Percentiles rank a stretch among this genome's conserved stretches.
Evolutionary conservation across 2,329 filamentous ascomycete genomes (phyloP).

Genomic region (Ophiostoma novo-ulmi): DNA sequence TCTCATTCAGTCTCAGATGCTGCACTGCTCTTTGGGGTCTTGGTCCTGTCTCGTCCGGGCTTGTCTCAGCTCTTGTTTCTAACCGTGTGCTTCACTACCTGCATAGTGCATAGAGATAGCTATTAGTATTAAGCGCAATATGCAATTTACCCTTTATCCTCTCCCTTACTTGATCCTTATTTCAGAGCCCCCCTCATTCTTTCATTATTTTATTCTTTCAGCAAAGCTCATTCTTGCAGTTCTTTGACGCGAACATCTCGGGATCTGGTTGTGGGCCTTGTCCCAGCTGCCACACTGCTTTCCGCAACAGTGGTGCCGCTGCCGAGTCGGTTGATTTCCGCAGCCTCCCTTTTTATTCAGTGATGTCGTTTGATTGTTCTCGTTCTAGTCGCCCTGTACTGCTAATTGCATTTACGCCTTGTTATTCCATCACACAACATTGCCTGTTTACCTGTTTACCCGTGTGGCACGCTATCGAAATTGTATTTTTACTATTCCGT

Average conservation of each 20-base stretch:
- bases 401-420: no score
- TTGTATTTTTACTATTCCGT: not conserved
- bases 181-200: not conserved
- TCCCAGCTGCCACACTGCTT: not conserved
- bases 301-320: not conserved
- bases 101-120: not conserved
- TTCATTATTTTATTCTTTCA: not conserved
- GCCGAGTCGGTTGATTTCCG: not conserved
- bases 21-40: not conserved
- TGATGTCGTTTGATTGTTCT: no score
- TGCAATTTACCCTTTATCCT: not conserved
- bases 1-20: conserved; percentile 12
- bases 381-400: no score
- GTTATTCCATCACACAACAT: no score
- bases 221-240: not conserved
- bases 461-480: not conserved
- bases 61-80: not conserved
- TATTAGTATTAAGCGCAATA: not conserved
- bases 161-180: conserved; percentile 3
- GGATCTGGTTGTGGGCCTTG: not conserved
- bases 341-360: not conserved
- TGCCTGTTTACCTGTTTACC: no score
- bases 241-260: not conserved
- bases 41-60: not conserved
- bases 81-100: conserved; percentile 1